Conservation (phyloP, 306 rosid species). For the Potentilla sterilis region DNA sequence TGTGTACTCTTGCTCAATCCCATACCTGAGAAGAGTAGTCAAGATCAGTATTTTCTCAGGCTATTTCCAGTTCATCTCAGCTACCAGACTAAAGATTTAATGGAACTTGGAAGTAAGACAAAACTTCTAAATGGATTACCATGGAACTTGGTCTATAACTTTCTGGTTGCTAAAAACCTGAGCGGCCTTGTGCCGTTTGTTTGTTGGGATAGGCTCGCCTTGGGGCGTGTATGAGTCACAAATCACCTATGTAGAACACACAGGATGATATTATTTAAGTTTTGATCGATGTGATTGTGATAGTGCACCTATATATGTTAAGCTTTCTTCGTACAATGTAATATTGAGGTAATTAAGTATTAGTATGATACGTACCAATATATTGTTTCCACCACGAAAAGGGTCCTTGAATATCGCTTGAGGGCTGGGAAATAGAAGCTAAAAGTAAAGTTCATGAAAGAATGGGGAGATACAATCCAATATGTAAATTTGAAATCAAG, state of each 20-base stretch:
- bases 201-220: conserved; percentile 96
- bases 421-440: conserved; percentile 53
- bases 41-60: conserved; percentile 29
- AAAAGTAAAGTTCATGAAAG: conserved; percentile 26
- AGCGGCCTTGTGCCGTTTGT: conserved; percentile 87
- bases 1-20: conserved; percentile 99
- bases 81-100: not conserved
- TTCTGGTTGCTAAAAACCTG: conserved; percentile 75
- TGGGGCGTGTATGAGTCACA: conserved; percentile 87
- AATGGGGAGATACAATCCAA: conserved; percentile 3
- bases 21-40: conserved; percentile 63
- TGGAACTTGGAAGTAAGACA: not conserved
- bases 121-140: conserved; percentile 36
- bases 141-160: conserved; percentile 77
- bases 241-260: conserved; percentile 60
- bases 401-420: conserved; percentile 96
- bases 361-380: conserved; percentile 63
- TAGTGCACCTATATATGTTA: not conserved
- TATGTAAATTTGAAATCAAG: conserved; percentile 18
- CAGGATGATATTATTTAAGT: conserved; percentile 13
- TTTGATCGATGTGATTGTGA: not conserved
- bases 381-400: conserved; percentile 96
- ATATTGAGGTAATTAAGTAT: conserved; percentile 3
- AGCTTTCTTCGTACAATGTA: not conserved
- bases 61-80: not conserved